Percentiles rank a stretch among this genome's conserved stretches.
Evolutionary conservation across 2,329 filamentous ascomycete genomes (phyloP).

Genomic region (Talaromyces amestolkiae): DNA sequence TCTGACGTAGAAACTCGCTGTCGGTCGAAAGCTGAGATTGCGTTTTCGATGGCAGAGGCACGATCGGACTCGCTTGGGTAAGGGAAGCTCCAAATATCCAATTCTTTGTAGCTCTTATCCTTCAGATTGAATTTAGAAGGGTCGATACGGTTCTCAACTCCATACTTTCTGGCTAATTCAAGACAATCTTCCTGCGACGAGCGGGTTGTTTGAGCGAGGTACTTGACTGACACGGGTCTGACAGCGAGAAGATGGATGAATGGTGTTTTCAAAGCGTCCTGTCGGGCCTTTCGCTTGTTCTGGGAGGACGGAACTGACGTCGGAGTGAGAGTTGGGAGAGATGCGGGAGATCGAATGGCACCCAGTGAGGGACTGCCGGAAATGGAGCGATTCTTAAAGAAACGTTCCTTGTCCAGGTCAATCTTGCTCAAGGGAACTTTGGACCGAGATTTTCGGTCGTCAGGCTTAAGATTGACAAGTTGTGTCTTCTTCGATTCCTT

Average conservation of each 20-base stretch:
- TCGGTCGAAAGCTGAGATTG: slow-evolving; percentile 62
- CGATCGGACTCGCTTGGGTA: slow-evolving; percentile 57
- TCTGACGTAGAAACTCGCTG: slow-evolving; percentile 59
- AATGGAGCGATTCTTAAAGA: slow-evolving; percentile 42
- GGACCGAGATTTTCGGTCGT: slow-evolving; percentile 28
- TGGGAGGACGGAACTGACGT: slow-evolving; percentile 44
- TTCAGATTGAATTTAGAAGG: slow-evolving; percentile 53
- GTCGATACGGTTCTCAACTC: slow-evolving; percentile 49
- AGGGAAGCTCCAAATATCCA: slow-evolving; percentile 61
- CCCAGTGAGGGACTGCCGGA: slow-evolving; percentile 44
- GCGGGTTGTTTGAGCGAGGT: slow-evolving; percentile 48
- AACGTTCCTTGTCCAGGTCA: slow-evolving; percentile 42
- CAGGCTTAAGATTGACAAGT: slow-evolving; percentile 38
- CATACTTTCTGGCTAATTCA: slow-evolving; percentile 53
- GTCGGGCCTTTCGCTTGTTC: slow-evolving; percentile 38
- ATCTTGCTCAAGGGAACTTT: slow-evolving; percentile 38
- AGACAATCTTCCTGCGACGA: slow-evolving; percentile 50
- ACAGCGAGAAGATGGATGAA: slow-evolving; percentile 56
- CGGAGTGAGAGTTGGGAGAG: slow-evolving; percentile 37
- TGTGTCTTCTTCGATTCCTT: slow-evolving; percentile 59
- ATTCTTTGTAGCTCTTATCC: slow-evolving; percentile 60
- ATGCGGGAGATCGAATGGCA: slow-evolving; percentile 36
- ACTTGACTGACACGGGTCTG: slow-evolving; percentile 47
- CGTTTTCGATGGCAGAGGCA: slow-evolving; percentile 60
- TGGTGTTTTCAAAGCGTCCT: slow-evolving; percentile 46